Percentiles rank a stretch among this genome's conserved stretches.
phyloP scores from a whole-genome alignment of 352 stramenopile species.

The Saprolegnia diclina region DNA sequence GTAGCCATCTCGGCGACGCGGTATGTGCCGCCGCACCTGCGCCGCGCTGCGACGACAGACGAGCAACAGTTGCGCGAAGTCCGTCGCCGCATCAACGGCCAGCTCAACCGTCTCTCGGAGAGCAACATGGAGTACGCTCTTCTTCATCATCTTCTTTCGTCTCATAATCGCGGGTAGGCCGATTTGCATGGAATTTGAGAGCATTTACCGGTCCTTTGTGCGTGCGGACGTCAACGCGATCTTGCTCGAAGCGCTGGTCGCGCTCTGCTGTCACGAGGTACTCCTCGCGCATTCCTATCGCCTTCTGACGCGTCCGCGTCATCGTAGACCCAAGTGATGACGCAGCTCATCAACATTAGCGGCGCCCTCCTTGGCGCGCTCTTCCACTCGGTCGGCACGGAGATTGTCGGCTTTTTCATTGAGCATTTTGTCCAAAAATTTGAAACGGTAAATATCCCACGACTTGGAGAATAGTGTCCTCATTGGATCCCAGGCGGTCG shows the following conservation, averaged over 20 bases:
- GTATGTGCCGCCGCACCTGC: conserved; percentile 85
- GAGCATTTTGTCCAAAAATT: conserved; percentile 40
- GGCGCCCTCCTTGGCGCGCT: conserved; percentile 59
- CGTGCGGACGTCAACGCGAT: conserved; percentile 70
- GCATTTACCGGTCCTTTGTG: conserved; percentile 63
- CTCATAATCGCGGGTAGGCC: conserved; percentile 31
- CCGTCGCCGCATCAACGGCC: conserved; percentile 74
- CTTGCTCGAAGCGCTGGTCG: conserved; percentile 60
- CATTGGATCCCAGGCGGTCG: conserved; percentile 35
- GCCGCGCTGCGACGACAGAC: conserved; percentile 57
- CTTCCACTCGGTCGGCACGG: conserved; percentile 70
- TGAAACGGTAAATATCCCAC: conserved; percentile 11
- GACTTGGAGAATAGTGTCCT: not conserved
- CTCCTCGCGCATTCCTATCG: not conserved
- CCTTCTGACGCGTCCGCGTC: conserved; percentile 18
- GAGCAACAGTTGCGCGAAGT: conserved; percentile 65
- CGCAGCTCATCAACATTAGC: conserved; percentile 67
- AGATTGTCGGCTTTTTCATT: conserved; percentile 76
- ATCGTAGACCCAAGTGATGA: conserved; percentile 67
- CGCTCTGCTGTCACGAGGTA: conserved; percentile 36
- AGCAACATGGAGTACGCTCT: conserved; percentile 80
- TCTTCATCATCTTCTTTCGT: not conserved
- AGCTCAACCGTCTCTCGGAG: conserved; percentile 89
- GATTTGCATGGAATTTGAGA: conserved; percentile 71
- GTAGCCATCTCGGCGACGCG: conserved; percentile 20